Conservation (phyloP, 352 stramenopile species). For the Phytophthora pisi region DNA sequence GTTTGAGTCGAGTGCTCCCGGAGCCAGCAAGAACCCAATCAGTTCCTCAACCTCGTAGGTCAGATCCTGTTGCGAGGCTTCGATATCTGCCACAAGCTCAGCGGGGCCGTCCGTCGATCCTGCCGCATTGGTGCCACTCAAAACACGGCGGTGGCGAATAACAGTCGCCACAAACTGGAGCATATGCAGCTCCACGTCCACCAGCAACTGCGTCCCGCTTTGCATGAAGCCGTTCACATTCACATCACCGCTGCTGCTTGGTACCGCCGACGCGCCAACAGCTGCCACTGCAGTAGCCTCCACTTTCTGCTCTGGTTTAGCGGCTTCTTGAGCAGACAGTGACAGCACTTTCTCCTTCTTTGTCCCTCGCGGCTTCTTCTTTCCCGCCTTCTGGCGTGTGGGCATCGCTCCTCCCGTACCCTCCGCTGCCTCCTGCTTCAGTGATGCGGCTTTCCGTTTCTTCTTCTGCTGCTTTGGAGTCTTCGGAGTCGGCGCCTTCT, state of each 20-base stretch:
- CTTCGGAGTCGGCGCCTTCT: not conserved
- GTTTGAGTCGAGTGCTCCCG: not conserved
- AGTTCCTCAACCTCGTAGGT: not conserved
- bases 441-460: not conserved
- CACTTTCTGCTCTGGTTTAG: not conserved
- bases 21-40: not conserved
- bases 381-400: not conserved
- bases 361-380: not conserved
- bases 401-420: no score
- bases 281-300: not conserved
- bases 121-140: not conserved
- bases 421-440: not conserved
- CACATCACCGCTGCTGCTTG: not conserved
- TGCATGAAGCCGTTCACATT: not conserved
- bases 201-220: not conserved
- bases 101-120: not conserved
- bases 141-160: not conserved
- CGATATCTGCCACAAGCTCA: not conserved
- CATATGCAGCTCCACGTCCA: not conserved
- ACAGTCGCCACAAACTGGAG: not conserved
- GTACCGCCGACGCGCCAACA: no score
- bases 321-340: not conserved
- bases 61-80: not conserved
- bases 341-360: not conserved
- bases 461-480: not conserved